Base-by-base conservation (phyloP, 257 asterid species). In the Przewalskia tangutica region DNA sequence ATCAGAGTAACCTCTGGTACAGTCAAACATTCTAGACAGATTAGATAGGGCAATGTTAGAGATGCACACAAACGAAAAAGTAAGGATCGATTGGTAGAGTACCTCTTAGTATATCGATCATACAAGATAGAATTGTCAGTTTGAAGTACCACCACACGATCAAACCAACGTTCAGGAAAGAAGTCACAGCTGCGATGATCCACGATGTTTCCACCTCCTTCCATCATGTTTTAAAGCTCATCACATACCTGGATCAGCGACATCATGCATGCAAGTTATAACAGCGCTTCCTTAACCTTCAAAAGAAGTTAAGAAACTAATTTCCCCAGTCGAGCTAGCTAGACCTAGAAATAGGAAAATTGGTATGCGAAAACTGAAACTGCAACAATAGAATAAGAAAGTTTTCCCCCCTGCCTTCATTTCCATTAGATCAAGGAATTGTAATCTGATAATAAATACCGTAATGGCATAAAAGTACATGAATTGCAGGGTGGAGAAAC, bases 171-270 rank as follows among this genome's bases (percentile, higher is more conserved):
- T 77, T 95, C 97, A 0, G 98, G 99, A 80, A 95, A 94, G 86
- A 95, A 95, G 82, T 95, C 98, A 65, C 99, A 92, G 13, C 97
- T 92, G 77, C 91, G 98, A 88, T 92, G 87, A 89, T 95, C 98
- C 84, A 95, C 89, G 62, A 95, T 94, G 91, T 83, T 92, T 50
- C 99, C 99, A 81, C 99, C 98, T 86, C 83, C 89, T 84, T 90
- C 95, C 98, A 95, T 95, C 89, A 90, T 62, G 83, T 94, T 97
- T 81, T 94, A 97, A 17, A 95, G 97, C 85, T 94, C 98, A 83
- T 94, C 93, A 63, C 97, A 92, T 7, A 94, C 93, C 99, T 95
- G 82, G 46, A 55, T 20, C 56, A 20, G 79, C 17, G 14, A 77
- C 50, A 9, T 67, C 34, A 40, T 40, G 54, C 34, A 40, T 40